Percentiles rank a stretch among this genome's conserved stretches.
Conservation (phyloP, 2,329 filamentous ascomycete species). For the Drechslerella dactyloides region DNA sequence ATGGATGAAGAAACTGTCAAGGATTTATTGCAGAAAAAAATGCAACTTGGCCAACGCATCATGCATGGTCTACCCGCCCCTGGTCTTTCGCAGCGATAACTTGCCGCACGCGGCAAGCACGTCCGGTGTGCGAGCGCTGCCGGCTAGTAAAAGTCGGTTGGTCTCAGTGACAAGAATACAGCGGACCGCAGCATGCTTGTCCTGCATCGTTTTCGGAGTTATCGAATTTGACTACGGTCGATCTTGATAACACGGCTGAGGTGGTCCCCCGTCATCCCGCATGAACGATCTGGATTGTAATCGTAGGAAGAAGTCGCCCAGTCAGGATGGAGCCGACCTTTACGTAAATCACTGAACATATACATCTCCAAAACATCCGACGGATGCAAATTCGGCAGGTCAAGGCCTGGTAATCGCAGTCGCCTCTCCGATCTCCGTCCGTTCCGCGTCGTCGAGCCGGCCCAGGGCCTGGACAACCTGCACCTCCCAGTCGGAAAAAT, state of each 20-base stretch:
- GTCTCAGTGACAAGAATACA: no score
- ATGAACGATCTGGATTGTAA: no score
- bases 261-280: no score
- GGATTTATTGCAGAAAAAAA: conserved; percentile 16
- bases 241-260: no score
- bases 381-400: neutral
- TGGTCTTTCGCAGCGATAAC: neutral
- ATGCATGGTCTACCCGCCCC: conserved; percentile 19
- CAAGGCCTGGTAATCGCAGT: neutral
- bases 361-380: neutral
- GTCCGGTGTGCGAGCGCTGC: conserved; percentile 5
- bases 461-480: conserved; percentile 75
- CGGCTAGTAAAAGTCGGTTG: no score
- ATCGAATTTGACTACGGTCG: no score
- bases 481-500: conserved; percentile 75
- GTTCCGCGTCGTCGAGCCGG: conserved; percentile 67
- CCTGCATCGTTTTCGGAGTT: no score
- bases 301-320: no score
- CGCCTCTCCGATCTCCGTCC: conserved; percentile 51
- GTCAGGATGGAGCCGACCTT: no score
- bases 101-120: neutral
- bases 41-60: conserved; percentile 46
- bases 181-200: no score
- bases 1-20: neutral
- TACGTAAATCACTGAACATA: conserved; percentile 13